Evolutionary conservation across 352 stramenopile genomes (phyloP).

Genomic region (Globisporangium paroecandrum): DNA sequence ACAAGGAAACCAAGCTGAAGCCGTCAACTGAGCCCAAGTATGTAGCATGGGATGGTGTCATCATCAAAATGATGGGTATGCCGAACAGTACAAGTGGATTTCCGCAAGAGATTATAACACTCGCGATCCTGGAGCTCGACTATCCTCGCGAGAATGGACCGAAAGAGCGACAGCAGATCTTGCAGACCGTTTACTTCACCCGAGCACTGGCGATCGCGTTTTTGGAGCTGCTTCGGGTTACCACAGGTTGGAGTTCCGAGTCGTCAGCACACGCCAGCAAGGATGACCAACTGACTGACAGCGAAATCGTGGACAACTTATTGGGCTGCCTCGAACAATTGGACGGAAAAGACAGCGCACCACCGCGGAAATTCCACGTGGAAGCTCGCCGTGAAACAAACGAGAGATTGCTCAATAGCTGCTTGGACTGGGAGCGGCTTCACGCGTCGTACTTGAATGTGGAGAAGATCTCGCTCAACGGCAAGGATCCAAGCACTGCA

Average conservation of each 20-base stretch:
- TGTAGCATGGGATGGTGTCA: constrained; percentile 24
- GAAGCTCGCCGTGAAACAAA: constrained; percentile 39
- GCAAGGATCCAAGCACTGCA: background rate
- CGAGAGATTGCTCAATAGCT: constrained; percentile 56
- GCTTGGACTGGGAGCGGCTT: constrained; percentile 51
- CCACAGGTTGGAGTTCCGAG: background rate
- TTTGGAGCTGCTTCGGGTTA: constrained; percentile 21
- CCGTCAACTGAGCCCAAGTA: constrained; percentile 18
- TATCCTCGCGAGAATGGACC: background rate
- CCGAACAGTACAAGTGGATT: constrained; percentile 19
- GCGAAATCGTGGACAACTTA: background rate
- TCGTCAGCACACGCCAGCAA: background rate
- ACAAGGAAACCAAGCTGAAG: constrained; percentile 11
- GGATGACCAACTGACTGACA: constrained; percentile 8
- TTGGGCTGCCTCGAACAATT: background rate
- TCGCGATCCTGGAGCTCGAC: constrained; percentile 33
- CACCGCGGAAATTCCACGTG: constrained; percentile 23
- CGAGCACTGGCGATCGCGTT: constrained; percentile 23
- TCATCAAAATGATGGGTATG: constrained; percentile 36
- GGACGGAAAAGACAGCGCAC: background rate
- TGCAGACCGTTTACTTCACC: constrained; percentile 44
- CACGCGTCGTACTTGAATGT: constrained; percentile 43
- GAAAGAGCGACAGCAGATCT: constrained; percentile 12
- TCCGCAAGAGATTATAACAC: constrained; percentile 25
- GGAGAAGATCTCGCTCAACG: constrained; percentile 8